Conservation (phyloP, 164 flowering plant genomes). For the Paratinospora sagittata region DNA sequence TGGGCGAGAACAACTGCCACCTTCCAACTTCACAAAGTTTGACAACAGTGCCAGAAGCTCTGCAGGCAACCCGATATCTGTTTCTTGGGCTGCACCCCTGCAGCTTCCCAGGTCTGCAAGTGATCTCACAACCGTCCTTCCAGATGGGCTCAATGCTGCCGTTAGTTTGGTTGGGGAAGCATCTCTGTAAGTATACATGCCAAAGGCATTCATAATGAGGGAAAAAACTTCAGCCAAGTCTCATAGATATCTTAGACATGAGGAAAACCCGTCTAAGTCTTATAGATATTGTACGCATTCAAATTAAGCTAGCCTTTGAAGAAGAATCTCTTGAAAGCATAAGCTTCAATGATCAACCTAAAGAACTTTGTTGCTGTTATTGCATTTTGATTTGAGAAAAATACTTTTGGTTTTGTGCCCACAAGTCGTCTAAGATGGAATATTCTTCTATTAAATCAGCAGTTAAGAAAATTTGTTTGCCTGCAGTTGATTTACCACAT, state of each 20-base stretch:
- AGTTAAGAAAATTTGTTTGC: background rate
- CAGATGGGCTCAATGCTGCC: slow-evolving; percentile 12
- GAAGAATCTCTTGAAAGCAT: too few species aligned
- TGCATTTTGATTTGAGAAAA: background rate
- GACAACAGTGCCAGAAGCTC: slow-evolving; percentile 12
- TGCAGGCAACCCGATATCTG: slow-evolving; percentile 24
- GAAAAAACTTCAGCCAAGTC: too few species aligned
- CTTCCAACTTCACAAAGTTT: slow-evolving; percentile 19
- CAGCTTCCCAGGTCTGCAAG: slow-evolving; percentile 20
- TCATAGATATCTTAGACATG: too few species aligned
- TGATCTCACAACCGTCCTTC: slow-evolving; percentile 17
- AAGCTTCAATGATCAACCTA: background rate
- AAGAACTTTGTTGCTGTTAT: background rate
- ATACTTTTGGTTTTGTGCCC: too few species aligned
- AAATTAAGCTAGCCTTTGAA: too few species aligned
- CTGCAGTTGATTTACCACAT: background rate
- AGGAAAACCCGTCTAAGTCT: too few species aligned
- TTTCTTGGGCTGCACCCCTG: slow-evolving; percentile 16
- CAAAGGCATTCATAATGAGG: too few species aligned
- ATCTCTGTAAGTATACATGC: slow-evolving; percentile 30
- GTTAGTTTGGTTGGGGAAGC: slow-evolving; percentile 17
- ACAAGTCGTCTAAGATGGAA: too few species aligned
- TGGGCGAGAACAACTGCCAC: slow-evolving; percentile 21
- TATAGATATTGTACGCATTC: too few species aligned
- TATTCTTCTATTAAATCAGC: too few species aligned